These are phyloP conservation scores for Phylloporus sp. DNA, from an alignment of 768 basidiomycete species.

Conservation along the genomic window DNA sequence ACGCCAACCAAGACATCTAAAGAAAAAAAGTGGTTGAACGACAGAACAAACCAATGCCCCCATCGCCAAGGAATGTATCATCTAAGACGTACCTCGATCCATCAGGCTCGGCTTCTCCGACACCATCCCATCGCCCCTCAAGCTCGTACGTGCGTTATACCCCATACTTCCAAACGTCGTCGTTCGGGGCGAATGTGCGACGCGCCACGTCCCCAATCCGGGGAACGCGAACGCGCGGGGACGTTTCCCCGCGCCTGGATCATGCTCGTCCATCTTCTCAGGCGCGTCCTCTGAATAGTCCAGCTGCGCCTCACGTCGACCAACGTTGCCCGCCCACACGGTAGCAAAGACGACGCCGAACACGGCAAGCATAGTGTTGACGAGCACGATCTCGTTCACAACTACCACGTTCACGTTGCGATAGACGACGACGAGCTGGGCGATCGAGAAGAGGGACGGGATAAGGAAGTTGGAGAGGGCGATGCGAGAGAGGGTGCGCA, in stretches of 20 bases:
- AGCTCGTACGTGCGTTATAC: not conserved
- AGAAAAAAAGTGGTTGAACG: not conserved
- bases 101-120: not conserved
- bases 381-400: conserved; percentile 26
- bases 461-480: conserved; percentile 32
- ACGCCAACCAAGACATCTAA: not conserved
- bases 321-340: conserved; percentile 24
- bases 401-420: conserved; percentile 15
- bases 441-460: conserved; percentile 29
- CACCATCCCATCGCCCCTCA: not conserved
- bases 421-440: conserved; percentile 28
- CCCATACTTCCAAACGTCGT: conserved; percentile 5
- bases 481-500: conserved; percentile 26
- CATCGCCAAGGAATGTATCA: too few relatives aligned
- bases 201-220: conserved; percentile 18
- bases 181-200: conserved; percentile 5
- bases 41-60: not conserved
- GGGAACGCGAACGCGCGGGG: conserved; percentile 3
- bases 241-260: not conserved
- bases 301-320: not conserved
- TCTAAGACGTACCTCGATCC: conserved; percentile 2
- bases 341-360: conserved; percentile 33
- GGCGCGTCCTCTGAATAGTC: not conserved
- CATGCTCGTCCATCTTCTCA: not conserved
- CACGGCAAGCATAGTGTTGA: conserved; percentile 29